Evolutionary conservation across 805 yeast genomes (phyloP), one percentile per base, ranked within the genome.

Genomic region (Komagataella pseudopastoris): DNA sequence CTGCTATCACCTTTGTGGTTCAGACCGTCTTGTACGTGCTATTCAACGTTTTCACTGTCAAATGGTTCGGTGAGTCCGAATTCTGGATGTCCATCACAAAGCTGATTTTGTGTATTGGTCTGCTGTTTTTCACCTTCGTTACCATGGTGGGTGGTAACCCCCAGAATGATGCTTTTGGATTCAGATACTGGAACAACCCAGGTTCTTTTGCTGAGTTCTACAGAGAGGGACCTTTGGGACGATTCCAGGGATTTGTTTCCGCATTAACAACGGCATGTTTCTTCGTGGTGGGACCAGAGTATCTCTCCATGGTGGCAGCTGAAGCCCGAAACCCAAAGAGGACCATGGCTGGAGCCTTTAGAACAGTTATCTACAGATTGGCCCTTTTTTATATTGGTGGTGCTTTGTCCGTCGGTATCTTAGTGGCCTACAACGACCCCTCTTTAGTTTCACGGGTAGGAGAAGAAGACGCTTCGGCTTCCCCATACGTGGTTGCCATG

Each of bases 401-500:
- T 48, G 70, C 74, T 12, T 60, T 72, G 39, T 66, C 67, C 6
- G 74, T 72, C 16, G 60, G 71, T 20, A 68, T 72, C 51, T 61
- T 72, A 54, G 60, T 64, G 36, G 64, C 70, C 39, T 67, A 64
- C 56, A 67, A 63, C 50, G 67, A 70, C 51, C 67, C 69, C 30
- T 54, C 52, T 3, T 56, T 65, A 16, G 46, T 61, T 22, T 12
- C 39, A 30, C 39, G 14, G 14, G 14, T 14, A 30, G 39, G 39
- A 30, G 14, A 30, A 8, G 39, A 30, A 30, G 53, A 71, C 4
- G 84, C 88, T 10, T 71, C 81, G 52, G 78, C 87, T 3, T 80
- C 88, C 17, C 91, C 95, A 0, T 85, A 82, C 60, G 91, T 85
- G 50, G 78, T 87, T 58, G 91, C 89, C 6, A 85, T 88, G 83